Conservation (phyloP, 805 yeast species). For the Kodamaea hsintzibuensis region DNA sequence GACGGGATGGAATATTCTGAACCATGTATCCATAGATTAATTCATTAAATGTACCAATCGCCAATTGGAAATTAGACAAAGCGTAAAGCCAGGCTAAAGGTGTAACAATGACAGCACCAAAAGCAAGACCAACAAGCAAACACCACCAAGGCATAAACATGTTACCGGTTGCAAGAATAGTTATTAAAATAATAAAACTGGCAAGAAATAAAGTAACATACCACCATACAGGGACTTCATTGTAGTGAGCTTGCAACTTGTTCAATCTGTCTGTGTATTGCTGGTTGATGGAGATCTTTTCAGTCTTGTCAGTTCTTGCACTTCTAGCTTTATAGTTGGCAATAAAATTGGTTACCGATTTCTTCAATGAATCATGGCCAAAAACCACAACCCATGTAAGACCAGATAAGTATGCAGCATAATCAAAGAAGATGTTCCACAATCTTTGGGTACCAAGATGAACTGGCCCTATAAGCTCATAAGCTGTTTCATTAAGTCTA, state of each 20-base stretch:
- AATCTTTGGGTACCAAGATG: slow-evolving; percentile 27
- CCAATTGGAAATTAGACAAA: slow-evolving; percentile 27
- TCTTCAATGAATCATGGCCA: slow-evolving; percentile 16
- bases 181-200: slow-evolving; percentile 35
- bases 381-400: slow-evolving; percentile 24
- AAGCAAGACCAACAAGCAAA: slow-evolving; percentile 20
- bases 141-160: slow-evolving; percentile 27
- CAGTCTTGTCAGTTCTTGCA: slow-evolving; percentile 6
- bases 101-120: slow-evolving; percentile 26
- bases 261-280: slow-evolving; percentile 44
- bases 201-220: slow-evolving; percentile 33
- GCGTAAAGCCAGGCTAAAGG: slow-evolving; percentile 29
- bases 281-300: slow-evolving; percentile 13
- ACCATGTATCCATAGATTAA: slow-evolving; percentile 22
- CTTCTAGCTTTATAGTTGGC: slow-evolving; percentile 11
- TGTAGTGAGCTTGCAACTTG: slow-evolving; percentile 37
- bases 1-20: slow-evolving; percentile 15
- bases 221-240: slow-evolving; percentile 45
- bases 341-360: slow-evolving; percentile 9
- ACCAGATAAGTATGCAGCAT: slow-evolving; percentile 26
- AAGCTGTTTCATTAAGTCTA: slow-evolving; percentile 22
- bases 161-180: slow-evolving; percentile 31
- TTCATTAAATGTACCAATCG: slow-evolving; percentile 27
- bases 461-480: slow-evolving; percentile 21
- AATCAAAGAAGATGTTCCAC: slow-evolving; percentile 29